These are phyloP conservation scores for Rubia peregrina DNA, from an alignment of 305 asterid species.

Conservation along the genomic window DNA sequence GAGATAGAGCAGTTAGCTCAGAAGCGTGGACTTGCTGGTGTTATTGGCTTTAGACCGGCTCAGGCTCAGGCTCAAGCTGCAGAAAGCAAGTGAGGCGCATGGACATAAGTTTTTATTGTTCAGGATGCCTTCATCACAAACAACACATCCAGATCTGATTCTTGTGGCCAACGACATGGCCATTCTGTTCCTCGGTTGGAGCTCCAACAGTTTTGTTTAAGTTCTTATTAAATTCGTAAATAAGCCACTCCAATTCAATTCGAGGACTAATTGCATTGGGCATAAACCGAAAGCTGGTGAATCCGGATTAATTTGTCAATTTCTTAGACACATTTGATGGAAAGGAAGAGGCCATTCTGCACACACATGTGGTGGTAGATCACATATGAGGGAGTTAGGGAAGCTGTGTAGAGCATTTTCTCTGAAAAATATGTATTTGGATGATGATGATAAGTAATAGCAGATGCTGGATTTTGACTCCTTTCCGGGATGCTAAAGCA, in stretches of 20 bases:
- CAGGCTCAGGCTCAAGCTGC: conserved; percentile 26
- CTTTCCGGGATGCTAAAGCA: background rate
- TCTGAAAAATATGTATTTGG: background rate
- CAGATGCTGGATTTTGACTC: background rate
- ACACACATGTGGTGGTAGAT: background rate
- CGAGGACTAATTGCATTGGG: background rate
- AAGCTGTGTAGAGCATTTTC: background rate
- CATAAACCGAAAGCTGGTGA: background rate
- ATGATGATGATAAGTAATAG: background rate
- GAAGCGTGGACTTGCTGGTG: conserved; percentile 66
- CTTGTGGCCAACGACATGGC: conserved; percentile 6
- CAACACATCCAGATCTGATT: conserved; percentile 22
- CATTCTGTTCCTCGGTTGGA: conserved; percentile 24
- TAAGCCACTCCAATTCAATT: background rate
- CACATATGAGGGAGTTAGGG: background rate
- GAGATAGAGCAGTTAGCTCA: conserved; percentile 72
- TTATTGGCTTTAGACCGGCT: conserved; percentile 33
- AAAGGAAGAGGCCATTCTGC: background rate
- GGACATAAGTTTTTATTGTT: conserved; percentile 34
- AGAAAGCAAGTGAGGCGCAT: conserved; percentile 43
- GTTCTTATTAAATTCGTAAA: background rate
- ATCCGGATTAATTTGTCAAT: background rate
- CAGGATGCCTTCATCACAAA: conserved; percentile 4
- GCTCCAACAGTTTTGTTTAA: conserved; percentile 7
- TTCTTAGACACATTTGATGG: background rate